Percentiles rank a stretch among this genome's conserved stretches.
These are phyloP conservation scores for Pestalotiopsis fici DNA, from an alignment of 2,329 filamentous ascomycete species.

Conservation along the genomic window DNA sequence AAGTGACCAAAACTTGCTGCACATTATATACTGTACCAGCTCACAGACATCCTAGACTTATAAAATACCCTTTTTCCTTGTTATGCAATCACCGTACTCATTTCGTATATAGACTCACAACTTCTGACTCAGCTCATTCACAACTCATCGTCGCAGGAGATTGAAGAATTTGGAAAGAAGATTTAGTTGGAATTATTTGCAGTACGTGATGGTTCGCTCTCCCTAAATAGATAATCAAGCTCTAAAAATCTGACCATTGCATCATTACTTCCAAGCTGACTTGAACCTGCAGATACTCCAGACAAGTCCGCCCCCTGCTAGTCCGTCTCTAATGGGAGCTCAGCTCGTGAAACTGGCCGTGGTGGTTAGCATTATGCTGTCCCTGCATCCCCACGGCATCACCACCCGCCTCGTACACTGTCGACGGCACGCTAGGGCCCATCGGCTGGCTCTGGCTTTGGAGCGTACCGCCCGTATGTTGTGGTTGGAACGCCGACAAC, in stretches of 20 bases:
- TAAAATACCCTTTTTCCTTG: no score
- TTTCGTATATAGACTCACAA: no score
- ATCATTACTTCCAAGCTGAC: not conserved
- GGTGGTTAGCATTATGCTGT: slow-evolving; percentile 30
- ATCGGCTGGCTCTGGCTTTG: slow-evolving; percentile 18
- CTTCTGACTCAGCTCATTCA: no score
- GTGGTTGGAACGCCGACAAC: slow-evolving; percentile 19
- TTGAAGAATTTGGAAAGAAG: not conserved
- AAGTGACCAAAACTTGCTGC: not conserved
- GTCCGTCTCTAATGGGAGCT: not conserved
- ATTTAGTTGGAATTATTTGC: not conserved
- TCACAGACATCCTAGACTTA: no score
- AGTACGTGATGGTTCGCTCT: not conserved
- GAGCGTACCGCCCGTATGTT: slow-evolving; percentile 16
- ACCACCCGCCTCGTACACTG: slow-evolving; percentile 39
- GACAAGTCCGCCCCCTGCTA: not conserved
- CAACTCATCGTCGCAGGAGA: no score
- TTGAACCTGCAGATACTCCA: not conserved
- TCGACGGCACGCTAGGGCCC: slow-evolving; percentile 21
- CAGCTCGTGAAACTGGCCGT: slow-evolving; percentile 43
- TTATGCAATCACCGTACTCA: no score
- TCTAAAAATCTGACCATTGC: not conserved
- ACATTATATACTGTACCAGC: no score
- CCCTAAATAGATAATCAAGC: not conserved
- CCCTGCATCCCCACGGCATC: slow-evolving; percentile 30